phyloP scores from a whole-genome alignment of 768 basidiomycete species.

The Obba rivulosa region DNA sequence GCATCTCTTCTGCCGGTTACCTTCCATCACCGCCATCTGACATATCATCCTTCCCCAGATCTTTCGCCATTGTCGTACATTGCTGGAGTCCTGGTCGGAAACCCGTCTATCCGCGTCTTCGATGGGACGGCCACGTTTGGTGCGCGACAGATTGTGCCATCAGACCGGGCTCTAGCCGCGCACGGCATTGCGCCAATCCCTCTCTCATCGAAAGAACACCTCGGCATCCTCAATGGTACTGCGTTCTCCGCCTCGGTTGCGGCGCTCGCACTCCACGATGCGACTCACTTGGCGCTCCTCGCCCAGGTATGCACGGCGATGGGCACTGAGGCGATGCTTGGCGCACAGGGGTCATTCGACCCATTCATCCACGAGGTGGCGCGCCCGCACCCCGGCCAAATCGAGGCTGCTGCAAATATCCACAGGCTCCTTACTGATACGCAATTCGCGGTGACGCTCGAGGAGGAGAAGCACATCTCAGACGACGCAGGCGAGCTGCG shows the following conservation, averaged over 20 bases:
- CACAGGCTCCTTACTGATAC: slow-evolving; percentile 65
- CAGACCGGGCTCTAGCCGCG: slow-evolving; percentile 49
- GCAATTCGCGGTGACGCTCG: slow-evolving; percentile 55
- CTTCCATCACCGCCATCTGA: background rate
- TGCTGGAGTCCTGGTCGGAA: slow-evolving; percentile 75
- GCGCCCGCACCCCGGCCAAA: slow-evolving; percentile 83
- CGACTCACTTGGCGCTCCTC: slow-evolving; percentile 59
- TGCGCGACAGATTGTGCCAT: slow-evolving; percentile 47
- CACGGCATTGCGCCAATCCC: slow-evolving; percentile 61
- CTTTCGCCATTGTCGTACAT: slow-evolving; percentile 80
- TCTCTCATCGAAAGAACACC: slow-evolving; percentile 71
- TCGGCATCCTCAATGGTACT: slow-evolving; percentile 81
- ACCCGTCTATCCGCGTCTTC: slow-evolving; percentile 72
- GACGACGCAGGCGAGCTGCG: slow-evolving; percentile 70
- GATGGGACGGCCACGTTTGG: slow-evolving; percentile 45
- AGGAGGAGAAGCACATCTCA: slow-evolving; percentile 66
- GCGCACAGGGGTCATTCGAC: slow-evolving; percentile 65
- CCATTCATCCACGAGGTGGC: slow-evolving; percentile 73
- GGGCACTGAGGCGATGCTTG: slow-evolving; percentile 78
- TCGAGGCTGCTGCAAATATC: slow-evolving; percentile 69
- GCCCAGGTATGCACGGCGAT: slow-evolving; percentile 76
- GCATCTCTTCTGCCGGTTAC: slow-evolving; percentile 2
- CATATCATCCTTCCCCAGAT: slow-evolving; percentile 34
- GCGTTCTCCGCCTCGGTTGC: slow-evolving; percentile 81
- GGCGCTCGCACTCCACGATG: slow-evolving; percentile 66